These are phyloP conservation scores for Tuctoria greenei DNA, from an alignment of 176 grass and related monocot species.

Conservation along the genomic window DNA sequence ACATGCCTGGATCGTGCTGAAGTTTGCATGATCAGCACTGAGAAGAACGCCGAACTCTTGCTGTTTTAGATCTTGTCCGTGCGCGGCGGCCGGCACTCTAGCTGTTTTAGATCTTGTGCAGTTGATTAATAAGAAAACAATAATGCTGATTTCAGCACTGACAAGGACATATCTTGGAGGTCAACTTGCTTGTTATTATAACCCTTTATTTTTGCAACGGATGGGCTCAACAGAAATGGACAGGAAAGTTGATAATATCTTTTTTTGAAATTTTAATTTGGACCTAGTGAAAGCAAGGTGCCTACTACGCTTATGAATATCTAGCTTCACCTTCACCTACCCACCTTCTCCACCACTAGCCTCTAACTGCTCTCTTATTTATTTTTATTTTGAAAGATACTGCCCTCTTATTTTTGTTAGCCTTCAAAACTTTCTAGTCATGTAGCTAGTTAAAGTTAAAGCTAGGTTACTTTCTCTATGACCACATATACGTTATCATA, in stretches of 20 bases:
- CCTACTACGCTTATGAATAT: constrained; percentile 11
- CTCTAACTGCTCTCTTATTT: too few relatives aligned
- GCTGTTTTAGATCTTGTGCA: background rate
- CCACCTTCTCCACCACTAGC: background rate
- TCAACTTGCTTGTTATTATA: constrained; percentile 6
- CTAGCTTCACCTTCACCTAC: background rate
- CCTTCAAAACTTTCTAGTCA: background rate
- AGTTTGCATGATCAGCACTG: background rate
- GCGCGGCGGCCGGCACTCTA: too few relatives aligned
- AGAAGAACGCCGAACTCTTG: background rate
- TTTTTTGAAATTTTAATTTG: background rate
- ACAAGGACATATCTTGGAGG: background rate
- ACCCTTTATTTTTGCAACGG: background rate
- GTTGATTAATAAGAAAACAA: background rate
- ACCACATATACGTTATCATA: background rate
- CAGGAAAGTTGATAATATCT: background rate
- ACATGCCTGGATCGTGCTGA: background rate
- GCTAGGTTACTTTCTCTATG: background rate
- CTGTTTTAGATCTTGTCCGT: background rate
- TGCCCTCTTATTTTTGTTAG: background rate
- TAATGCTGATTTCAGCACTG: background rate
- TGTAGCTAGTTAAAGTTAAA: background rate
- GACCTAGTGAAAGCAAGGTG: background rate
- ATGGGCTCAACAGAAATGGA: background rate
- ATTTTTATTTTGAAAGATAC: too few relatives aligned